A percentile compares a stretch with the other conserved stretches of the same genome.
These are phyloP conservation scores for Neurospora sp. DNA, from an alignment of 495 filamentous ascomycete species.

Conservation along the genomic window DNA sequence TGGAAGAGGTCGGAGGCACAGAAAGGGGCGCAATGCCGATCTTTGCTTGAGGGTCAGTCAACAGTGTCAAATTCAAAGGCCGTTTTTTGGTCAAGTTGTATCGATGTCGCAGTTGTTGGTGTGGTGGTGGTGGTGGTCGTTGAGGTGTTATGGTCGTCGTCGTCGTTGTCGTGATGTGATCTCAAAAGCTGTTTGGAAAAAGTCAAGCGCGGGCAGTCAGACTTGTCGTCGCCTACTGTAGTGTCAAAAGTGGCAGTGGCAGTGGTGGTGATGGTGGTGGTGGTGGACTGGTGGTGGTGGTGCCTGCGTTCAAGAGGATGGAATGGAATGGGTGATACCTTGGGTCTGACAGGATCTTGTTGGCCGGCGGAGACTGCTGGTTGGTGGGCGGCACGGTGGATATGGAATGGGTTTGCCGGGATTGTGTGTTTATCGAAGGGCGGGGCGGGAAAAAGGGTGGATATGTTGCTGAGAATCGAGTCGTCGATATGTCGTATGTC, in stretches of 20 bases:
- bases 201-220: background rate
- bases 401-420: background rate
- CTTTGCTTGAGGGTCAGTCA: background rate
- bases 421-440: background rate
- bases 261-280: background rate
- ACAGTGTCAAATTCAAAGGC: background rate
- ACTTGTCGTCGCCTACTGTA: background rate
- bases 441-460: background rate
- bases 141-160: background rate
- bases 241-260: background rate
- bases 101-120: background rate
- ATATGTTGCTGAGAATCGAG: background rate
- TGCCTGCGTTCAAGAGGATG: background rate
- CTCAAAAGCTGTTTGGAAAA: background rate
- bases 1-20: constrained; percentile 16
- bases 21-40: constrained; percentile 5
- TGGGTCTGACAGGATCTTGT: background rate
- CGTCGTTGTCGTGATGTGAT: background rate
- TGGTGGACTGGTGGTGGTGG: background rate
- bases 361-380: background rate
- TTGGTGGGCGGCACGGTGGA: background rate
- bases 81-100: background rate
- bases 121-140: background rate
- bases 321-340: background rate
- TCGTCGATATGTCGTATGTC: background rate